Evolutionary conservation across 306 rosid species (phyloP).

Genomic region (Cicer cuneatum): DNA sequence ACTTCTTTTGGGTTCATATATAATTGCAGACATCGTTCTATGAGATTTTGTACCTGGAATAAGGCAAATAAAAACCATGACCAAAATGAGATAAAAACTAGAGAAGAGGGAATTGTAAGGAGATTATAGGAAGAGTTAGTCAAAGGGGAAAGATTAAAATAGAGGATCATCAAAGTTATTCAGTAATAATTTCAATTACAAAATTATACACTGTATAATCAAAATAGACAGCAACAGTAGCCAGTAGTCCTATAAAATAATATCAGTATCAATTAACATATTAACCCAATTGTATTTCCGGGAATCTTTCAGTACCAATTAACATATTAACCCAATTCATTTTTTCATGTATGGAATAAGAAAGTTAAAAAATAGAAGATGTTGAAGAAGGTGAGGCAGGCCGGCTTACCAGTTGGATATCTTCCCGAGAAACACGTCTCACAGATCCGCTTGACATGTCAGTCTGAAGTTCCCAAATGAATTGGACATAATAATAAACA

Average conservation of each 20-base stretch:
- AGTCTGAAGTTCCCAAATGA: constrained; percentile 34
- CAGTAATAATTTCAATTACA: neutral
- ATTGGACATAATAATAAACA: neutral
- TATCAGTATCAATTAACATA: neutral
- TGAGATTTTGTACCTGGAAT: constrained; percentile 81
- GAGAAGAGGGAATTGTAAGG: neutral
- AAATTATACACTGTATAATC: neutral
- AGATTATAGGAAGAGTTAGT: neutral
- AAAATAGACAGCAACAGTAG: neutral
- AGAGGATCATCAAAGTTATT: neutral
- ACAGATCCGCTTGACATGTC: constrained; percentile 71
- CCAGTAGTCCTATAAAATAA: constrained; percentile 6
- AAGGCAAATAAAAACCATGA: constrained; percentile 15
- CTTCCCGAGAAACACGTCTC: constrained; percentile 72
- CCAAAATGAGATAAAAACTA: neutral
- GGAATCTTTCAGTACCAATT: neutral
- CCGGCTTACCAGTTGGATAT: constrained; percentile 67
- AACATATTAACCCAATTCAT: neutral
- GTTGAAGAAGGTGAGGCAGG: constrained; percentile 1
- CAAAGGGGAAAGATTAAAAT: neutral
- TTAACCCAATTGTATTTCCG: neutral
- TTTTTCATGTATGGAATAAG: neutral
- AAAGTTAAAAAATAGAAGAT: neutral
- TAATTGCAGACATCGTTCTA: constrained; percentile 76
- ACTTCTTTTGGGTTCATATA: constrained; percentile 83